phyloP scores from a whole-genome alignment of 2,329 filamentous ascomycete genomes.

The Didymellaceae sp. region DNA sequence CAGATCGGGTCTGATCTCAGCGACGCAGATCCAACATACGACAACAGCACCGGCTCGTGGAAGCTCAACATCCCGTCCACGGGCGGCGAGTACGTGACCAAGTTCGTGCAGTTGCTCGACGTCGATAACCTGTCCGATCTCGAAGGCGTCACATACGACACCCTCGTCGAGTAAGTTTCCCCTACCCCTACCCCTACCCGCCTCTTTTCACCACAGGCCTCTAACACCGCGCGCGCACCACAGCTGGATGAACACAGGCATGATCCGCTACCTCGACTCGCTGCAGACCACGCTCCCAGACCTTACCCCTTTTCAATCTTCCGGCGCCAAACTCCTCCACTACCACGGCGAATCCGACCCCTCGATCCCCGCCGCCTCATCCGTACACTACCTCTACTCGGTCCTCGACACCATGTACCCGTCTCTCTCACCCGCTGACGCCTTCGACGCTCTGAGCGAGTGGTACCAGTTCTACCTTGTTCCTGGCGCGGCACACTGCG shows the following conservation, averaged over 20 bases:
- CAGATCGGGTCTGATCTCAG: conserved; percentile 40
- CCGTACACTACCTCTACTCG: conserved; percentile 62
- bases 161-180: conserved; percentile 46
- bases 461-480: conserved; percentile 64
- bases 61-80: conserved; percentile 41
- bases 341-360: conserved; percentile 65
- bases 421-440: conserved; percentile 47
- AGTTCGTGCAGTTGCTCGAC: conserved; percentile 50
- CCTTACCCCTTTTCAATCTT: conserved; percentile 56
- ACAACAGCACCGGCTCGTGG: conserved; percentile 42
- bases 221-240: not conserved
- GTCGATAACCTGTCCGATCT: conserved; percentile 31
- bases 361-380: conserved; percentile 60
- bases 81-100: conserved; percentile 53
- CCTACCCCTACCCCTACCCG: not conserved
- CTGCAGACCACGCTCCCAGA: conserved; percentile 63
- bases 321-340: conserved; percentile 64
- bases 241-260: conserved; percentile 61
- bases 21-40: conserved; percentile 48
- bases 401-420: conserved; percentile 61
- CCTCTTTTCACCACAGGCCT: not conserved
- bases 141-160: conserved; percentile 61
- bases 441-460: conserved; percentile 53
- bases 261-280: conserved; percentile 57
- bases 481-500: conserved; percentile 62